Evolutionary conservation across 164 flowering plant species (phyloP).

Genomic region (Annona cherimola): DNA sequence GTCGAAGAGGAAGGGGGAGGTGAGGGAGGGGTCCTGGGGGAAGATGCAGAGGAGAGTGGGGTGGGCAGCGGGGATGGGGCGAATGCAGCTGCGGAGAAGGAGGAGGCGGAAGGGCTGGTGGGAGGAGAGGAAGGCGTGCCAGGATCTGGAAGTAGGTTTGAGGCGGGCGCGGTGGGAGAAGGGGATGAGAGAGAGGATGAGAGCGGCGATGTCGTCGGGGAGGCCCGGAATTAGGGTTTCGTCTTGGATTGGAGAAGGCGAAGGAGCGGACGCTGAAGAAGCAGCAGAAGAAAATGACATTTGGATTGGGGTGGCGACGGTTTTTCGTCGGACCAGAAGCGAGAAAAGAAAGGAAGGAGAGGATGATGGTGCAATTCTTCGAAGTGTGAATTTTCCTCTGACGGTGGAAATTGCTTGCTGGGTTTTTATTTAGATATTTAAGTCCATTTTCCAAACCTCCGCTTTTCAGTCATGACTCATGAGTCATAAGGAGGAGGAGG

Average conservation of each 20-base stretch:
- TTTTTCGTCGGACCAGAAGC: not conserved
- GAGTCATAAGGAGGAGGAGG: no score
- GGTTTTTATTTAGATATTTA: no score
- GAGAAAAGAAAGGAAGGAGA: not conserved
- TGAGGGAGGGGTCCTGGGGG: conserved; percentile 72
- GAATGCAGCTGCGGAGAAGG: conserved; percentile 31
- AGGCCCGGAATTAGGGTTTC: conserved; percentile 57
- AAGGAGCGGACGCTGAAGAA: not conserved
- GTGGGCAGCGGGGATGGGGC: conserved; percentile 5
- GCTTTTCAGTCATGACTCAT: no score
- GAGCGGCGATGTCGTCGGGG: conserved; percentile 65
- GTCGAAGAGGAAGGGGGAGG: conserved; percentile 71
- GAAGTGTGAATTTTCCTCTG: not conserved
- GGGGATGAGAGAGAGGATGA: conserved; percentile 57
- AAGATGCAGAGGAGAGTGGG: conserved; percentile 69
- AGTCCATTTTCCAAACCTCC: no score
- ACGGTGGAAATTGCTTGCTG: no score
- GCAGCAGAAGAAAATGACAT: not conserved
- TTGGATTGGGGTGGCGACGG: not conserved
- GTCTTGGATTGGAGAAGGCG: not conserved
- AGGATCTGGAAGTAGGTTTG: conserved; percentile 55
- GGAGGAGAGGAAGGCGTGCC: conserved; percentile 67
- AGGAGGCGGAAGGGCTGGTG: conserved; percentile 47
- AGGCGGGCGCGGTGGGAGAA: conserved; percentile 69
- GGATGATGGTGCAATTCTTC: not conserved